Percentiles rank a stretch among this genome's conserved stretches.
phyloP scores from a whole-genome alignment of 768 basidiomycete species.

The Grammothele lineata region DNA sequence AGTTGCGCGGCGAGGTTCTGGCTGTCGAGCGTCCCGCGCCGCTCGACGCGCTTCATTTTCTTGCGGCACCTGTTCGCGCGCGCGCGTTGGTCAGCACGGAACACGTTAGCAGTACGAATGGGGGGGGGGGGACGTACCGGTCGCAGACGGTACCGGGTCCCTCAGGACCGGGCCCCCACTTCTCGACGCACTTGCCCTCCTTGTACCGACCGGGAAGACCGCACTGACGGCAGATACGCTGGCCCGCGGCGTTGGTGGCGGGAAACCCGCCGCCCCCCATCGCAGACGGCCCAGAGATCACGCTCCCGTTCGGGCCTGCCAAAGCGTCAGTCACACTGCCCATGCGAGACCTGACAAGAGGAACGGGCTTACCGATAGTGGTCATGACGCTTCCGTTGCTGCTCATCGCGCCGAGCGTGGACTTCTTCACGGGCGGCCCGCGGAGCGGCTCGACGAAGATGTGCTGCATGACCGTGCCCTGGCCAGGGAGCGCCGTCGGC shows the following conservation, averaged over 20 bases:
- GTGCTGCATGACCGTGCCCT: slow-evolving; percentile 51
- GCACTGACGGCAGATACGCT: slow-evolving; percentile 75
- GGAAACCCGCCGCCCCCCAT: slow-evolving; percentile 30
- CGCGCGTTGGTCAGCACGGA: not conserved
- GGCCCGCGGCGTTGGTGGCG: slow-evolving; percentile 45
- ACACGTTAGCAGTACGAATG: not conserved
- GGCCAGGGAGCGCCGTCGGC: slow-evolving; percentile 20
- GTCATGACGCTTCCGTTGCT: slow-evolving; percentile 21
- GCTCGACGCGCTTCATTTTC: slow-evolving; percentile 82
- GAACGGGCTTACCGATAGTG: slow-evolving; percentile 15
- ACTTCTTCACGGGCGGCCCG: slow-evolving; percentile 68
- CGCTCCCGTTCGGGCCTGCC: slow-evolving; percentile 19
- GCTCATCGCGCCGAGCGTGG: slow-evolving; percentile 30
- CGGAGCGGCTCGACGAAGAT: slow-evolving; percentile 72
- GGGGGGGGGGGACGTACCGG: slow-evolving; percentile 38
- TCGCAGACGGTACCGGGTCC: slow-evolving; percentile 85
- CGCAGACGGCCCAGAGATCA: slow-evolving; percentile 20
- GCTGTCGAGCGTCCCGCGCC: slow-evolving; percentile 59
- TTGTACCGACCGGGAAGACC: slow-evolving; percentile 73
- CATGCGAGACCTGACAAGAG: not conserved
- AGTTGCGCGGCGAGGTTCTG: slow-evolving; percentile 19
- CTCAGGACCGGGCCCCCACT: slow-evolving; percentile 83
- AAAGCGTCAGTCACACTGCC: slow-evolving; percentile 3
- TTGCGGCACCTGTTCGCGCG: slow-evolving; percentile 57
- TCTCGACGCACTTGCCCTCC: slow-evolving; percentile 83